A percentile compares a stretch with the other conserved stretches of the same genome.
Conservation (phyloP, 768 basidiomycete genomes). For the Lentinus brumalis region DNA sequence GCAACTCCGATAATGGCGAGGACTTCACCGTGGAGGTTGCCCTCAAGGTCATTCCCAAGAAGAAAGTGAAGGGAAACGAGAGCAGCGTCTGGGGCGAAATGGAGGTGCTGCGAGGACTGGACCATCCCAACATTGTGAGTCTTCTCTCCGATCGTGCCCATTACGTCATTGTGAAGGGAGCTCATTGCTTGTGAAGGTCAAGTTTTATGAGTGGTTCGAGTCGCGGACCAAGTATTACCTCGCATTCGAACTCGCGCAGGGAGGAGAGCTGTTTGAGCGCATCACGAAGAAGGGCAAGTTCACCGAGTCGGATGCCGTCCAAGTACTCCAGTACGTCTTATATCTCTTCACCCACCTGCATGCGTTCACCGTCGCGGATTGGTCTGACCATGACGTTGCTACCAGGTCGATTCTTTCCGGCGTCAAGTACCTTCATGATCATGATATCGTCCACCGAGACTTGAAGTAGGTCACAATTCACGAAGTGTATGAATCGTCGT, state of each 20-base stretch:
- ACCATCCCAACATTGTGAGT: conserved; percentile 90
- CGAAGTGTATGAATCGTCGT: background rate
- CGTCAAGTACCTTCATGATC: conserved; percentile 85
- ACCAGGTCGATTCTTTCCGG: conserved; percentile 79
- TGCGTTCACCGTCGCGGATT: background rate
- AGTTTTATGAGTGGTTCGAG: conserved; percentile 97
- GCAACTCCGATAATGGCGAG: background rate
- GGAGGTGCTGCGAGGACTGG: conserved; percentile 84
- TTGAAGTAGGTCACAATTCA: conserved; percentile 62
- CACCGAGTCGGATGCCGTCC: conserved; percentile 88
- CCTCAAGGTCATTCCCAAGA: conserved; percentile 91
- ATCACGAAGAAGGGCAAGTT: conserved; percentile 87
- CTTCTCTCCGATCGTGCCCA: background rate
- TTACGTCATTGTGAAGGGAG: background rate
- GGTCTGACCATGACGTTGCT: background rate
- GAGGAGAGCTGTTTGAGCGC: conserved; percentile 93
- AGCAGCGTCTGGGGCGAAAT: conserved; percentile 90
- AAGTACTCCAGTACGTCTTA: conserved; percentile 63
- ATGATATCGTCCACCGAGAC: conserved; percentile 95
- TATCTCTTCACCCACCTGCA: background rate
- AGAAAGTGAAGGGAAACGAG: conserved; percentile 92
- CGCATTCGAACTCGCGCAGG: conserved; percentile 90
- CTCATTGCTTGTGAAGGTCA: conserved; percentile 59
- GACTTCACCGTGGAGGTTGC: conserved; percentile 69
- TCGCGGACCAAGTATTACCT: conserved; percentile 93